Base-by-base conservation (phyloP, 2,329 filamentous ascomycete species). In the Myotisia sp. region DNA sequence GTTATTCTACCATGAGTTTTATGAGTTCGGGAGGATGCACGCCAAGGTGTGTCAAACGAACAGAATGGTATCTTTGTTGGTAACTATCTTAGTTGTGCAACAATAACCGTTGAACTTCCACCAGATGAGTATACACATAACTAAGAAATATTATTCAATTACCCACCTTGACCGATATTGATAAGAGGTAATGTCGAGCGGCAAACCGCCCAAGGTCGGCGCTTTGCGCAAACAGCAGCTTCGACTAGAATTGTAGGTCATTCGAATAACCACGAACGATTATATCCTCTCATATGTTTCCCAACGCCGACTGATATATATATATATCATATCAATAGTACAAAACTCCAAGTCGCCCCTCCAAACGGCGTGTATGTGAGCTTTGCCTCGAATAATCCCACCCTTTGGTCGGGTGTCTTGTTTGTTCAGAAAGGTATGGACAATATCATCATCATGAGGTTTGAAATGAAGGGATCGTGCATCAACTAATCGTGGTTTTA, bases 321-420 rank as follows among this genome's bases (percentile, higher is more conserved):
- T 6, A 12, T 7, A 28, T 16, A 24, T 34, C 26, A 17, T 6
- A 12, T 22, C 10, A 12, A 41, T 57, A 92, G 84, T 58, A 71
- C 80, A 41, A 80, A 80, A 41, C 67, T 93, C 47, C 85, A 80
- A 56, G 73, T 82, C 60, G 76, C 78, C 39, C 85, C 80, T 54
- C 86, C 86, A 2, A 74, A 83, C 37, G 87, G 90, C 34, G 69
- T 94, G 41, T 94, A 90, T 59, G 72, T 94, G 57, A 82, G 72
- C 54, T 70, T 93, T 39, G 81, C 79, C 18, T 82, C 83, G 0
- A 80, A 79, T 16, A 79, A 93, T 51, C 74, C 82, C 12, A 74
- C 75, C 10, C 62, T 85, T 31, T 95, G 87, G 87, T 79, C 77
- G 20, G 86, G 84, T n/a, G 80, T 92, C 13, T 66, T 95, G 18